Base-by-base conservation (phyloP, 169 alveolate genomes). In the Plasmodium yoelii region DNA sequence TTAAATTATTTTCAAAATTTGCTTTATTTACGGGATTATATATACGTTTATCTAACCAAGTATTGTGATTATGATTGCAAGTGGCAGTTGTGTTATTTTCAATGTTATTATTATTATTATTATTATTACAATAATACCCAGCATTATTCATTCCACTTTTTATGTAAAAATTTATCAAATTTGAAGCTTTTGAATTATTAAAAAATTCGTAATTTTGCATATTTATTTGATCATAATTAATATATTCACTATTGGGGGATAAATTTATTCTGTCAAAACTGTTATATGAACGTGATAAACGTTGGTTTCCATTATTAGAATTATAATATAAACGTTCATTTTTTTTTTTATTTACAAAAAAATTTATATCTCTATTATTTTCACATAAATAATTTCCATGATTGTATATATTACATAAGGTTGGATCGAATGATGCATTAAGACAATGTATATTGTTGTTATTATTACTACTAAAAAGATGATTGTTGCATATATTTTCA, bases 121-220 rank as follows among this genome's bases (percentile, higher is more conserved):
- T 34, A 34, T 34, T 34, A 19, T 49, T 73, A 49, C 64, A 59
- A 28, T 73, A 57, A n/a, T 57, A 10, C 42, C 13, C 42, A 49
- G 60, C 15, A 44, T 57, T 49, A 39, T 18, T 63, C 19, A 24
- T 51, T 6, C 39, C 87, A 13, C 26, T 22, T n/a, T 73, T 59
- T 59, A 24, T 24, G 71, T 6, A 59, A 63, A 39, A 39, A 49
- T 59, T 61, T 42, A 24, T 59, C 49, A 57, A 49, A 1, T 39
- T 51, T 8, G 87, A 71, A 13, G 87, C 60, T 63, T 73, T 59
- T n/a, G 47, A 39, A 6, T 73, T 73, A 9, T 2, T 60, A 18
- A 19, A 73, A 49, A 73, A 73, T 26, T 19, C 57, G 13, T 73
- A 57, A 59, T 73, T 71, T 73, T 73, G 42, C 22, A 57, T 59